phyloP scores from a whole-genome alignment of 768 basidiomycete species.

The Porphyrellus cyaneotinctus region DNA sequence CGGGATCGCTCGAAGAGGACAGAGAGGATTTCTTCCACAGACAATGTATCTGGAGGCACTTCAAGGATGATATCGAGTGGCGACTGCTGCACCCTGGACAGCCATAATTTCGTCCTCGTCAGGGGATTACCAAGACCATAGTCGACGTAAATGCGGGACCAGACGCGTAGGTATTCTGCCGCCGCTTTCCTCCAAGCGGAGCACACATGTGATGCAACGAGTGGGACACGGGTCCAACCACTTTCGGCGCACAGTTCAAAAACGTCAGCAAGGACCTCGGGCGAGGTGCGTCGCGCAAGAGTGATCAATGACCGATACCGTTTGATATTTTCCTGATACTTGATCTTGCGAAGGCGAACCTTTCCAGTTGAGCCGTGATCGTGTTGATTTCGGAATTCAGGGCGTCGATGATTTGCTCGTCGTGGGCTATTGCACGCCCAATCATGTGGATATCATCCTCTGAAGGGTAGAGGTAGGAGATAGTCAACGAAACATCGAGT shows the following conservation, averaged over 20 bases:
- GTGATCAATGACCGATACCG: slow-evolving; percentile 46
- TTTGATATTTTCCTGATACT: slow-evolving; percentile 42
- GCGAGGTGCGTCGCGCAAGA: slow-evolving; percentile 52
- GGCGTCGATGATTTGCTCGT: slow-evolving; percentile 39
- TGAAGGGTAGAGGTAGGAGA: slow-evolving; percentile 17
- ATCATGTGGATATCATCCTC: slow-evolving; percentile 19
- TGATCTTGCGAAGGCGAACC: slow-evolving; percentile 40
- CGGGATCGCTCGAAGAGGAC: slow-evolving; percentile 37
- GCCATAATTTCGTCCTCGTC: slow-evolving; percentile 46
- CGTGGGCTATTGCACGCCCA: slow-evolving; percentile 25
- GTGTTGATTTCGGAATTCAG: slow-evolving; percentile 43
- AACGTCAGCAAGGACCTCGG: slow-evolving; percentile 51
- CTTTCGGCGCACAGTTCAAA: slow-evolving; percentile 48
- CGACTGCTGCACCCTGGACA: slow-evolving; percentile 42
- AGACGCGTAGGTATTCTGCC: slow-evolving; percentile 46
- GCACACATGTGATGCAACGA: slow-evolving; percentile 57
- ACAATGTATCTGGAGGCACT: slow-evolving; percentile 28
- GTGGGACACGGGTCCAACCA: slow-evolving; percentile 52
- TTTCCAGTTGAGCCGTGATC: slow-evolving; percentile 38
- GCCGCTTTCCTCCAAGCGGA: slow-evolving; percentile 55
- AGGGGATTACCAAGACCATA: slow-evolving; percentile 40
- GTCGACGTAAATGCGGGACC: slow-evolving; percentile 55
- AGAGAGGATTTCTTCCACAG: slow-evolving; percentile 35
- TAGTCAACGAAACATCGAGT: slow-evolving; percentile 7
- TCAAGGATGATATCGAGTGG: slow-evolving; percentile 46